A percentile compares a stretch with the other conserved stretches of the same genome.
Conservation (phyloP, 2,329 filamentous ascomycete genomes). For the Huntiella bhutanensis region DNA sequence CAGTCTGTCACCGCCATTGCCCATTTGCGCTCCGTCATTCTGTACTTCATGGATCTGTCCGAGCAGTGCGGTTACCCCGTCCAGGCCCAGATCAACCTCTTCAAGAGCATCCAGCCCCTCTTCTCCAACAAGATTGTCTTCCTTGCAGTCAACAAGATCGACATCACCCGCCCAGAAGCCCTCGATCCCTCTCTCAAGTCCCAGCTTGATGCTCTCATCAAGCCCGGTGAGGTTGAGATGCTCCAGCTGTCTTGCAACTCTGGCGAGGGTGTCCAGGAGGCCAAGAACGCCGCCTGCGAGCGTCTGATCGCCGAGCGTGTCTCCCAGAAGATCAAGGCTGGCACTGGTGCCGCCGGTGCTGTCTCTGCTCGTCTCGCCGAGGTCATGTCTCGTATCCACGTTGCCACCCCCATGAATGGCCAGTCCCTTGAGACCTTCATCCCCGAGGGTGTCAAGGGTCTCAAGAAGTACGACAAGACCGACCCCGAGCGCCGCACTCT, state of each 20-base stretch:
- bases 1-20: conserved; percentile 83
- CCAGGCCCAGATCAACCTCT: conserved; percentile 77
- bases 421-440: conserved; percentile 66
- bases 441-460: conserved; percentile 60
- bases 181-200: conserved; percentile 60
- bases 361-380: conserved; percentile 71
- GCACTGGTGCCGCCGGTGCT: conserved; percentile 55
- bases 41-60: conserved; percentile 96
- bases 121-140: conserved; percentile 97
- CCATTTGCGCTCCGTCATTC: conserved; percentile 80
- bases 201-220: conserved; percentile 61
- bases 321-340: conserved; percentile 87
- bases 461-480: conserved; percentile 76
- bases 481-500: conserved; percentile 71
- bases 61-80: conserved; percentile 95
- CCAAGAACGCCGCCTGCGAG: conserved; percentile 91
- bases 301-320: conserved; percentile 83
- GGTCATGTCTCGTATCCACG: conserved; percentile 85
- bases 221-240: conserved; percentile 78
- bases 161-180: conserved; percentile 74
- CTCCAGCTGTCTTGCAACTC: conserved; percentile 90
- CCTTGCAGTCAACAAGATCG: conserved; percentile 96
- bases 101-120: conserved; percentile 88
- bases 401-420: conserved; percentile 79
- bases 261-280: conserved; percentile 78